These are phyloP conservation scores for Wallacemonas sp. DNA, from an alignment of 208 protist genomes.

Conservation along the genomic window DNA sequence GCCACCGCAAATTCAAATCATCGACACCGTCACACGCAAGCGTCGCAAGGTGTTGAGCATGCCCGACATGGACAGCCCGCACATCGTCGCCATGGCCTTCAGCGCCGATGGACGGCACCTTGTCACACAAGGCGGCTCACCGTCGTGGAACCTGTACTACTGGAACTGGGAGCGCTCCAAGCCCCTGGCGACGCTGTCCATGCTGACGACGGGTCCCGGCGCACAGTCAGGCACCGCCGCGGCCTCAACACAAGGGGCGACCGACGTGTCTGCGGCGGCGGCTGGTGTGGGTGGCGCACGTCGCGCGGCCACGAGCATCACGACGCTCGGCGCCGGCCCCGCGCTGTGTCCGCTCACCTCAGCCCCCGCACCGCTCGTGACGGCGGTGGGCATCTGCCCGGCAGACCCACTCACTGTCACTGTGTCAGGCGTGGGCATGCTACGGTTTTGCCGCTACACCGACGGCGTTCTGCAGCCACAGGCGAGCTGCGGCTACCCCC, in stretches of 20 bases:
- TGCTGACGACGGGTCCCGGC: slow-evolving; percentile 2
- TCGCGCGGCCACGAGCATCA: not conserved
- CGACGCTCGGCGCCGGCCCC: not conserved
- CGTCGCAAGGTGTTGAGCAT: slow-evolving; percentile 83
- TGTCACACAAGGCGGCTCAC: slow-evolving; percentile 81
- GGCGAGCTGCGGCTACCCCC: slow-evolving; percentile 39
- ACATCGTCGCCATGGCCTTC: slow-evolving; percentile 81
- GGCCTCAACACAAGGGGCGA: not conserved
- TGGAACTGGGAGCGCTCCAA: slow-evolving; percentile 93
- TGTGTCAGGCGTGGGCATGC: slow-evolving; percentile 89
- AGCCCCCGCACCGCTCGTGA: slow-evolving; percentile 32
- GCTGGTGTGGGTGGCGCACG: not conserved
- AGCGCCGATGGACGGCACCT: slow-evolving; percentile 86
- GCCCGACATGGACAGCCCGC: slow-evolving; percentile 70
- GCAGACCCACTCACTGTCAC: slow-evolving; percentile 85
- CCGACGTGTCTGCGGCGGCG: not conserved
- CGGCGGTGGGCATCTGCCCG: slow-evolving; percentile 79
- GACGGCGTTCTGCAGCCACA: slow-evolving; percentile 86
- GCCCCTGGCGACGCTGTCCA: slow-evolving; percentile 64
- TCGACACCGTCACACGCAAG: slow-evolving; percentile 86
- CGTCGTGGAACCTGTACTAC: slow-evolving; percentile 83
- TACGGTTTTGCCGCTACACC: slow-evolving; percentile 90
- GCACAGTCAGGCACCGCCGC: not conserved
- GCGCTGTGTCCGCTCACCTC: not conserved
- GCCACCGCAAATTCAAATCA: slow-evolving; percentile 76